Conservation (phyloP, 2,329 filamentous ascomycete genomes). For the Diplodia intermedia region DNA sequence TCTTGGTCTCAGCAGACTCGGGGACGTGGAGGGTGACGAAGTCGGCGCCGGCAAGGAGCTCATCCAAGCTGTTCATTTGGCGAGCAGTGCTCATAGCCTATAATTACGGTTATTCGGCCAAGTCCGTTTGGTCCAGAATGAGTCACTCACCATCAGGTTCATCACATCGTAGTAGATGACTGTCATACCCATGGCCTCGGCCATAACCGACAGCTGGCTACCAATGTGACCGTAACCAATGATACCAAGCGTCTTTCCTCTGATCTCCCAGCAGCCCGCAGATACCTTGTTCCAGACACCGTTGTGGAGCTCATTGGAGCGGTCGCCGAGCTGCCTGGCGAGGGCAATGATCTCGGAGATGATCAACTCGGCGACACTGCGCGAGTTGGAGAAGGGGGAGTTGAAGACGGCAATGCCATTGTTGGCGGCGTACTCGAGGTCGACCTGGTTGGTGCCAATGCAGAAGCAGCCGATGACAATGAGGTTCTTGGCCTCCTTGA, state of each 20-base stretch:
- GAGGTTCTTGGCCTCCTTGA: slow-evolving; percentile 89
- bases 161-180: slow-evolving; percentile 97
- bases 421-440: slow-evolving; percentile 80
- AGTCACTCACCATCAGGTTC: slow-evolving; percentile 73
- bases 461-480: slow-evolving; percentile 98
- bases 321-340: slow-evolving; percentile 90
- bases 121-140: neutral
- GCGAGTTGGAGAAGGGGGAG: slow-evolving; percentile 97
- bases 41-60: slow-evolving; percentile 79
- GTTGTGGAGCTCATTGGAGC: slow-evolving; percentile 90
- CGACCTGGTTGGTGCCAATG: slow-evolving; percentile 96
- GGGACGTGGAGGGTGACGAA: slow-evolving; percentile 96
- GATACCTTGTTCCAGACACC: slow-evolving; percentile 99
- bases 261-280: slow-evolving; percentile 95
- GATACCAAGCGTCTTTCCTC: slow-evolving; percentile 96
- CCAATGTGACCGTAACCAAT: slow-evolving; percentile 98
- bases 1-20: slow-evolving; percentile 88
- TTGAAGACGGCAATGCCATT: slow-evolving; percentile 95
- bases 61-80: slow-evolving; percentile 80
- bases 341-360: slow-evolving; percentile 92
- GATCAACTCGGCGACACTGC: slow-evolving; percentile 94
- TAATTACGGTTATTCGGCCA: neutral
- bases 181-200: slow-evolving; percentile 96
- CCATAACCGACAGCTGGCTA: slow-evolving; percentile 91
- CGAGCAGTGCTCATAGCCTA: slow-evolving; percentile 80